Evolutionary conservation across 208 protist genomes (phyloP), one percentile per base, ranked within the genome.

Genomic region (Porcisia deanei): DNA sequence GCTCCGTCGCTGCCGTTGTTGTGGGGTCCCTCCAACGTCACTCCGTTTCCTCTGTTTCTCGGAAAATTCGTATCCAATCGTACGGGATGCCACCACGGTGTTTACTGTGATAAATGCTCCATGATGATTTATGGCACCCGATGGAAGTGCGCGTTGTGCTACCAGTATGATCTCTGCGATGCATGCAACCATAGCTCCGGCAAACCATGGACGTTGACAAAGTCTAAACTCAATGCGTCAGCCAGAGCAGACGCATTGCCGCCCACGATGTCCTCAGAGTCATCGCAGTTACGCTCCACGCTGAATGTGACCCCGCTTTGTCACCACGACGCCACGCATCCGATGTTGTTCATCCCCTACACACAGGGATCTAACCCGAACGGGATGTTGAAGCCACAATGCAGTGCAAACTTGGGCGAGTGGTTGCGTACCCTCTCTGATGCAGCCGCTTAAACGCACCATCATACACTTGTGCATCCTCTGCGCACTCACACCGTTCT

Each of bases 101-200:
- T 95, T 20, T 91, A 91, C 82, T 97, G 93, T 75, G 89, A 93
- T 70, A 71, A 75, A n/a, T 97, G 93, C 71, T 73, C 77, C 25
- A 71, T 76, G 30, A 75, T 88, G 70, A 85, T 95, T 18, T 34
- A 58, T 43, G 93, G 93, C 34, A 79, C 75, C 9, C 86, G 93
- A 37, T 97, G 90, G 88, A 97, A 97, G 81, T 97, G 93, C 70
- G 85, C 86, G 30, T 75, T 89, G 57, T 97, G 93, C 77, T 91
- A 92, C 72, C 81, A 93, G 68, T 94, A 87, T 80, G 93, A 97
- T 59, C 63, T 94, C 1, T 97, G 93, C 64, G 69, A 87, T 65
- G 6, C 41, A 37, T 97, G 93, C 78, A 82, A 85, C 52, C 53
- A 61, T 6, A 66, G 22, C 49, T 57, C 54, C 45, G 55, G 69